These are phyloP conservation scores for Xylaria sp. DNA, from an alignment of 2,329 filamentous ascomycete genomes.

Conservation along the genomic window DNA sequence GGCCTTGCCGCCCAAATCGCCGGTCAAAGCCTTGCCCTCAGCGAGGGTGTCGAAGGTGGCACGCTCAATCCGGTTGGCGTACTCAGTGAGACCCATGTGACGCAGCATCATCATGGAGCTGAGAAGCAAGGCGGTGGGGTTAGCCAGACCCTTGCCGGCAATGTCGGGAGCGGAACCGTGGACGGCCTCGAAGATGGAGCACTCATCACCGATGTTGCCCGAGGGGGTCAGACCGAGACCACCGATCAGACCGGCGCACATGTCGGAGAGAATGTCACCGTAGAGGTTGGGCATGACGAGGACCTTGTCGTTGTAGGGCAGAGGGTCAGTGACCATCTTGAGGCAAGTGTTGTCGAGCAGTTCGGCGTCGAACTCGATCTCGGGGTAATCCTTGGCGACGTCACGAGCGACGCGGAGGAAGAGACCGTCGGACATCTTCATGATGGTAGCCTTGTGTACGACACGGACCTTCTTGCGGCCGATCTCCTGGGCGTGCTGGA, in stretches of 20 bases:
- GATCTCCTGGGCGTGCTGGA: conserved; percentile 94
- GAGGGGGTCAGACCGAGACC: conserved; percentile 96
- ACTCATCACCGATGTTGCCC: conserved; percentile 98
- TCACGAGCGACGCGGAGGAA: conserved; percentile 88
- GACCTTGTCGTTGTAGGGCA: conserved; percentile 98
- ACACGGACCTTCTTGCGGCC: conserved; percentile 96
- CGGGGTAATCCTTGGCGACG: conserved; percentile 92
- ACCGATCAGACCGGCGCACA: conserved; percentile 98
- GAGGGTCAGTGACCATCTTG: conserved; percentile 96
- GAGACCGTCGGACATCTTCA: conserved; percentile 99
- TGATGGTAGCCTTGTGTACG: conserved; percentile 99
- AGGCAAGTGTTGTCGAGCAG: conserved; percentile 99
- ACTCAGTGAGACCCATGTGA: conserved; percentile 89
- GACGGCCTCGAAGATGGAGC: conserved; percentile 99
- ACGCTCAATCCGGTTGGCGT: conserved; percentile 88
- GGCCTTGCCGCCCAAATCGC: conserved; percentile 93
- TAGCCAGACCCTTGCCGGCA: conserved; percentile 92
- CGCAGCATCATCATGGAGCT: conserved; percentile 99
- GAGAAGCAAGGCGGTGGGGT: conserved; percentile 94
- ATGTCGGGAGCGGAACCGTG: conserved; percentile 98
- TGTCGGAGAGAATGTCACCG: conserved; percentile 98
- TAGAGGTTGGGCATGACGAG: conserved; percentile 98
- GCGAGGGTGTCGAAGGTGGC: conserved; percentile 94
- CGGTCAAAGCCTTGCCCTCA: conserved; percentile 95
- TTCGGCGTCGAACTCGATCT: conserved; percentile 96